Percentiles rank a stretch among this genome's conserved stretches.
These are phyloP conservation scores for Sphagnurus paluster DNA, from an alignment of 1,284 basidiomycete genomes.

Conservation along the genomic window DNA sequence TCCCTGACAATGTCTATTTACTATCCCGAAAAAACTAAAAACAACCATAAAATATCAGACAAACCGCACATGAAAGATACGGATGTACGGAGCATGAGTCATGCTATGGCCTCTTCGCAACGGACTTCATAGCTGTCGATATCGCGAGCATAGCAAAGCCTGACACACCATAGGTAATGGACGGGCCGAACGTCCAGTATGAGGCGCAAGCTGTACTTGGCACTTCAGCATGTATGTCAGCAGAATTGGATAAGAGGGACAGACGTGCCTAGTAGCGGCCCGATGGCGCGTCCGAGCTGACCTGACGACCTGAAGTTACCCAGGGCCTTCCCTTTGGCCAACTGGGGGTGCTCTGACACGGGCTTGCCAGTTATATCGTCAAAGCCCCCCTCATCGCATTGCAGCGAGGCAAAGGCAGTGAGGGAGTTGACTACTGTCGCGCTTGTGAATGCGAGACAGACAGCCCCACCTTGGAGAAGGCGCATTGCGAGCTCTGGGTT, in stretches of 20 bases:
- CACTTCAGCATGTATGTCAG: conserved; percentile 5
- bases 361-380: conserved; percentile 60
- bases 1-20: too few species aligned
- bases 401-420: conserved; percentile 82
- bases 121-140: conserved; percentile 50
- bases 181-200: conserved; percentile 88
- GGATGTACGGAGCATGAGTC: conserved; percentile 7
- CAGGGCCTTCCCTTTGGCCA: conserved; percentile 83
- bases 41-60: too few species aligned
- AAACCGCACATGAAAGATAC: not conserved
- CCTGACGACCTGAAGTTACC: conserved; percentile 86
- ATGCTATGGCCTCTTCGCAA: conserved; percentile 30
- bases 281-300: conserved; percentile 87
- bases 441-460: conserved; percentile 85
- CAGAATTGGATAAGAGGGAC: conserved; percentile 5
- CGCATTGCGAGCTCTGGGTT: conserved; percentile 48
- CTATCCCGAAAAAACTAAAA: too few species aligned
- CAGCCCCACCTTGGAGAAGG: conserved; percentile 73
- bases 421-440: conserved; percentile 91
- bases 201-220: conserved; percentile 77
- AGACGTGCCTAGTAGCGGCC: conserved; percentile 76
- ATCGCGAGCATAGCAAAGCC: conserved; percentile 66
- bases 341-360: conserved; percentile 54
- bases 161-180: conserved; percentile 68
- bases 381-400: conserved; percentile 71